These are phyloP conservation scores for Salix dunnii DNA, from an alignment of 345 rosid genomes.

Conservation along the genomic window DNA sequence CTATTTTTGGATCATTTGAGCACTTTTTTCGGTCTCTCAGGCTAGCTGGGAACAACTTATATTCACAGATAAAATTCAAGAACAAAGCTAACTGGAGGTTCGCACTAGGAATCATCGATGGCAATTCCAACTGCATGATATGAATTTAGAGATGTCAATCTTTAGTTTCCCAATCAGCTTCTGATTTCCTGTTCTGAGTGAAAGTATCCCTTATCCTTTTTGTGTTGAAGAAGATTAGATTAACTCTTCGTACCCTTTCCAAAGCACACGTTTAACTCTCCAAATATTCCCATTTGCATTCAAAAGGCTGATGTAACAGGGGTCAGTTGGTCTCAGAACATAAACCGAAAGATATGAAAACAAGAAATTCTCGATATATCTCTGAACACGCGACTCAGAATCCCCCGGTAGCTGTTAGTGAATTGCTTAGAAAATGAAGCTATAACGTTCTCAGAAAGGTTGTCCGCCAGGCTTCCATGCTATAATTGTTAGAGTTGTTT, in stretches of 20 bases:
- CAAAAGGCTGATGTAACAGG: too few relatives aligned
- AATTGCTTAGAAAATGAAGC: too few relatives aligned
- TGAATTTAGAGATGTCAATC: neutral
- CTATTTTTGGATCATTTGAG: conserved; percentile 74
- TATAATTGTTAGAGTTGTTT: too few relatives aligned
- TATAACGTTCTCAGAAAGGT: too few relatives aligned
- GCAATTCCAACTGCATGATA: neutral
- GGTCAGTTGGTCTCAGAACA: too few relatives aligned
- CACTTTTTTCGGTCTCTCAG: neutral
- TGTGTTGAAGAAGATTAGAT: neutral
- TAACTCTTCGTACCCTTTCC: neutral
- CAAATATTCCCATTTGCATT: neutral
- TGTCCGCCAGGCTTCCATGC: too few relatives aligned
- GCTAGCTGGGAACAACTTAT: neutral
- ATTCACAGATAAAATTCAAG: neutral
- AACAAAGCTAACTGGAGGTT: neutral
- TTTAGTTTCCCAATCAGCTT: neutral
- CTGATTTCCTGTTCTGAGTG: neutral
- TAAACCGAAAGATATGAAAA: neutral
- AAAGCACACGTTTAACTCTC: neutral
- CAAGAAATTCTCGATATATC: neutral
- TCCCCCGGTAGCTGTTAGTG: too few relatives aligned
- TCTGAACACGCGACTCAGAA: neutral
- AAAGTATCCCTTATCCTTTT: neutral
- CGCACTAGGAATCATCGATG: neutral